Evolutionary conservation across 768 basidiomycete genomes (phyloP), one percentile per base, ranked within the genome.

Genomic region (Agrocybe pediades): DNA sequence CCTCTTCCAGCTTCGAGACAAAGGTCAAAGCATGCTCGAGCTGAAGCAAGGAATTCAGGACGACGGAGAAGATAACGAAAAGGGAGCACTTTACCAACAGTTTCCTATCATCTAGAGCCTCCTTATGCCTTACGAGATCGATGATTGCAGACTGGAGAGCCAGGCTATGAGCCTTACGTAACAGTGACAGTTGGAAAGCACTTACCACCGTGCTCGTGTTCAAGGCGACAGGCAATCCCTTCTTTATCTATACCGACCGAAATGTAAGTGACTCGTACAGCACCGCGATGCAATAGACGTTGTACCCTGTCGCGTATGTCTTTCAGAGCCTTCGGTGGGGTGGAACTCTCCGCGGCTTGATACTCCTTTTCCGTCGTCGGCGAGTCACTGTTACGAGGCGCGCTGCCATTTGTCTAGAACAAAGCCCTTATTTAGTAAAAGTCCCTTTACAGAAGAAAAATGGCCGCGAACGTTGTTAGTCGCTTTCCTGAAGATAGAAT

Each of bases 41-140:
- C 90, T 91, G 49, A 44, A 11, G 25, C 20, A 17, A 29, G 29
- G 33, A 41, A 16, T 9, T 24, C 27, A 41, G 30, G n/a, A 46
- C n/a, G 43, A n/a, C 15, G 41, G 19, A 46, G 6, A 43, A 11
- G 26, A 21, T 19, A 23, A 11, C 42, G 1, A 42, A 4, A 15
- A 21, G 17, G 19, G 47, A 41, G 6, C 4, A 19, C 73, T 86
- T 48, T 48, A 90, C 91, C 42, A 87, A 69, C 67, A 90, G 76
- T 68, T 90, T 88, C 48, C 91, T 79, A 62, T 94, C 91, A 68
- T 94, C 88, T 19, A 92, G 71, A 7, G 81, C 74, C 46, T 84
- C 83, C 9, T 73, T 71, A 63, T 92, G 78, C 29, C 74, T 73
- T 39, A 91, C 62, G 1, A 74, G 67, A 62, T 92, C 88, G n/a